phyloP scores from a whole-genome alignment of 192 early-diverging fungal genomes.

The Diversispora eburnea region DNA sequence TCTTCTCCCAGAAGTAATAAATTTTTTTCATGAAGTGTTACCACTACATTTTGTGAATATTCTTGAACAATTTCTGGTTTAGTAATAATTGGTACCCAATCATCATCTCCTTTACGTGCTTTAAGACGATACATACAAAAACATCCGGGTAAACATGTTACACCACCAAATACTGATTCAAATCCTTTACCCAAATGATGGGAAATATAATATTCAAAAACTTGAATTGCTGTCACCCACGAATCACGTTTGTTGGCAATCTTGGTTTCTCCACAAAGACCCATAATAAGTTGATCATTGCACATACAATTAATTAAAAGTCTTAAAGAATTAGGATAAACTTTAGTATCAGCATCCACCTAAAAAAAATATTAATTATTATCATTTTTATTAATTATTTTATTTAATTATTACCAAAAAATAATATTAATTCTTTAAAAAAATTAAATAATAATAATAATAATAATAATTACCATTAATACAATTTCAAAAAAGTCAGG shows the following conservation, averaged over 20 bases:
- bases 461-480: slow-evolving; percentile 61
- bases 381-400: neutral
- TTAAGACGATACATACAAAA: slow-evolving; percentile 99
- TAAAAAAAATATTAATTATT: slow-evolving; percentile 4
- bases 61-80: slow-evolving; percentile 89
- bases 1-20: slow-evolving; percentile 84
- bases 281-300: slow-evolving; percentile 86
- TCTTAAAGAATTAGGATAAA: slow-evolving; percentile 70
- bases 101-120: slow-evolving; percentile 64
- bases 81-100: slow-evolving; percentile 83
- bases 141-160: slow-evolving; percentile 94
- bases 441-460: slow-evolving; percentile 19
- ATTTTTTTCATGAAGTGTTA: slow-evolving; percentile 75
- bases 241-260: slow-evolving; percentile 93
- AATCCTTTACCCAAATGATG: slow-evolving; percentile 76
- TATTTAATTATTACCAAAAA: too few relatives aligned
- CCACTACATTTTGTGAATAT: slow-evolving; percentile 78
- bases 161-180: slow-evolving; percentile 77
- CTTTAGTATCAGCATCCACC: slow-evolving; percentile 91
- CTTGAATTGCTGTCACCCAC: slow-evolving; percentile 93
- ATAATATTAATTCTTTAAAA: slow-evolving; percentile 7
- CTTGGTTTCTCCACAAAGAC: slow-evolving; percentile 95
- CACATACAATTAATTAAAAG: slow-evolving; percentile 87
- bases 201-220: slow-evolving; percentile 98
- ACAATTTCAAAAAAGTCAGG: slow-evolving; percentile 83